Conservation (phyloP, 345 rosid genomes). For the Eucalyptus marginata region DNA sequence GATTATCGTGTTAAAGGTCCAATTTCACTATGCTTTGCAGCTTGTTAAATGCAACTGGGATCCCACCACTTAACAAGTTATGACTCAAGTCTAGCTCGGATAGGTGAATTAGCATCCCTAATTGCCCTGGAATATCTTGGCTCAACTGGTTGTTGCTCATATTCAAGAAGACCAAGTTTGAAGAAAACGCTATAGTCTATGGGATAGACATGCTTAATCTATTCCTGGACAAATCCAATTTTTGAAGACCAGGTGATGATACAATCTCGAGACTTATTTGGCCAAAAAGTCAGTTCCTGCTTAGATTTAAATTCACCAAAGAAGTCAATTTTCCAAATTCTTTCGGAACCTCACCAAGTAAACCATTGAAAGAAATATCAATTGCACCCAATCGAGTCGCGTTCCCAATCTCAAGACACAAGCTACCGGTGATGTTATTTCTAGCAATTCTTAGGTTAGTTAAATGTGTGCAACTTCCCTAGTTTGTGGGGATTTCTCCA, state of each 20-base stretch:
- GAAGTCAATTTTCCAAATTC: not conserved
- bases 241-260: not conserved
- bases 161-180: conserved; percentile 1
- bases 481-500: not conserved
- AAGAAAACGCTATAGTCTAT: not conserved
- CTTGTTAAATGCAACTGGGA: too few species aligned
- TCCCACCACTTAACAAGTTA: too few species aligned
- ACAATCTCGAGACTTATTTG: too few species aligned
- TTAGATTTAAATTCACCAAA: not conserved
- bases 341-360: not conserved
- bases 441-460: not conserved
- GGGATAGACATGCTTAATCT: not conserved
- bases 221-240: conserved; percentile 16
- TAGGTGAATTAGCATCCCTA: not conserved
- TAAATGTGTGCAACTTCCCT: not conserved
- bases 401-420: not conserved
- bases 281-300: not conserved
- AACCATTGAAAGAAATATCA: not conserved
- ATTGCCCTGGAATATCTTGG: conserved; percentile 1
- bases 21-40: too few species aligned
- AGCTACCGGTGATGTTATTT: not conserved
- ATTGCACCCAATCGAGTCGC: not conserved
- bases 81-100: too few species aligned
- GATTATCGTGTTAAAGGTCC: too few species aligned
- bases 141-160: conserved; percentile 18